Conservation (phyloP, 2,329 filamentous ascomycete genomes). For the Aspergillus sp. region DNA sequence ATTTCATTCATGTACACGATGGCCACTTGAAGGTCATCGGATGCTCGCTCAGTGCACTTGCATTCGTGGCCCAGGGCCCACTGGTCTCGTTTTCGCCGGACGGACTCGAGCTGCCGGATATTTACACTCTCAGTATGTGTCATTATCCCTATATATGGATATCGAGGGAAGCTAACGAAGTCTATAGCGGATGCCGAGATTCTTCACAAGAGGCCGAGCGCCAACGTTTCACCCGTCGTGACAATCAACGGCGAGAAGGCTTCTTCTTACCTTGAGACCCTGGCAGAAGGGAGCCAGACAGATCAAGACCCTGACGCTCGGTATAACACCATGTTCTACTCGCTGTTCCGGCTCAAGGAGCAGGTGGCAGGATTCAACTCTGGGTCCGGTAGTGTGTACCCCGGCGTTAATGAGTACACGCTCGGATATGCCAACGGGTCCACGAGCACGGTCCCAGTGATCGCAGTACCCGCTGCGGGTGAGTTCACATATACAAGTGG, state of each 20-base stretch:
- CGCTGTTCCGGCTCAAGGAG: not conserved
- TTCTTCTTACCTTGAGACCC: not conserved
- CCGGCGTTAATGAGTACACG: not conserved
- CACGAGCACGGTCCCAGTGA: not conserved
- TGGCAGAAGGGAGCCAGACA: not conserved
- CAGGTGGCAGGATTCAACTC: not conserved
- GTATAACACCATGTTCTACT: not conserved
- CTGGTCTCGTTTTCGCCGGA: not conserved
- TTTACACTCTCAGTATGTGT: not conserved
- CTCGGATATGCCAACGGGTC: not conserved
- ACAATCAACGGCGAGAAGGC: not conserved
- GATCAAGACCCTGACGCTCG: not conserved
- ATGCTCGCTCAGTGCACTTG: not conserved
- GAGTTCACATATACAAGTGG: not conserved
- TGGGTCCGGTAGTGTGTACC: not conserved
- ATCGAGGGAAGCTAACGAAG: too few relatives aligned
- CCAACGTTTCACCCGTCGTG: not conserved
- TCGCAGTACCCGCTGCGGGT: not conserved
- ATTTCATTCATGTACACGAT: not conserved
- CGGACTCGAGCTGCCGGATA: not conserved
- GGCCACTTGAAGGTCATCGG: not conserved
- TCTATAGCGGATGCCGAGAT: not conserved
- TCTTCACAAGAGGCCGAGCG: not conserved
- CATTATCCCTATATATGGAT: not conserved
- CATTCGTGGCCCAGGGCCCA: not conserved